Percentiles rank a stretch among this genome's conserved stretches.
Evolutionary conservation across 768 basidiomycete species (phyloP).

Genomic region (Clathrus columnatus): DNA sequence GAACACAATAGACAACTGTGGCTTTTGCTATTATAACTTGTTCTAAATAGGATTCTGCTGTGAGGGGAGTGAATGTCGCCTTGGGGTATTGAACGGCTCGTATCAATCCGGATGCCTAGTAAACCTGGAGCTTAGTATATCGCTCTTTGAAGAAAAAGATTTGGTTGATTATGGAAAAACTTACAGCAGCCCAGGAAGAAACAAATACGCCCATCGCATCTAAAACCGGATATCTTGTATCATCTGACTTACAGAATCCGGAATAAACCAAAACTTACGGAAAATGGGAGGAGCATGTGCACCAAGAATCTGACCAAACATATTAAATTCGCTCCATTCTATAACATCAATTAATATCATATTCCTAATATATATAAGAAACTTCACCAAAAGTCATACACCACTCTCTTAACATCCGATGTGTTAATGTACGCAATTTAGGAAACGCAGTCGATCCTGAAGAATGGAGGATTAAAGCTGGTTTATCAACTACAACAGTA

Average conservation of each 20-base stretch:
- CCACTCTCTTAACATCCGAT: constrained; percentile 15
- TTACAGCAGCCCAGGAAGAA: constrained; percentile 8
- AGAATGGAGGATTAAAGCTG: constrained; percentile 13
- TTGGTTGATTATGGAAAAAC: not conserved
- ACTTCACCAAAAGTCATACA: constrained; percentile 10
- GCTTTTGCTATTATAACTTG: constrained; percentile 9
- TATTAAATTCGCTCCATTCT: constrained; percentile 14
- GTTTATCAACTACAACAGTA: not conserved
- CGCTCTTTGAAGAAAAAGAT: constrained; percentile 11
- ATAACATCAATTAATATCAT: not conserved
- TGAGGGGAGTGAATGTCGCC: constrained; percentile 16
- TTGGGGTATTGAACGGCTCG: constrained; percentile 16
- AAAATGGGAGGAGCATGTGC: constrained; percentile 19
- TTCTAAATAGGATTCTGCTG: constrained; percentile 15
- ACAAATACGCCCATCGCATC: constrained; percentile 9
- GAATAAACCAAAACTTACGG: constrained; percentile 15
- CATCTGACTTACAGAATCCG: not conserved
- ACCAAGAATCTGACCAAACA: constrained; percentile 13
- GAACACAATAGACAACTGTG: constrained; percentile 15
- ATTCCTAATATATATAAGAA: too few relatives aligned
- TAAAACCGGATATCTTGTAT: not conserved
- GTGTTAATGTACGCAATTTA: constrained; percentile 18
- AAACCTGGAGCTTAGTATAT: constrained; percentile 7
- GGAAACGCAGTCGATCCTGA: constrained; percentile 24
- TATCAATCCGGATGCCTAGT: constrained; percentile 10